A percentile compares a stretch with the other conserved stretches of the same genome.
Evolutionary conservation across 257 asterid genomes (phyloP).

Genomic region (Solanum dulcamara): DNA sequence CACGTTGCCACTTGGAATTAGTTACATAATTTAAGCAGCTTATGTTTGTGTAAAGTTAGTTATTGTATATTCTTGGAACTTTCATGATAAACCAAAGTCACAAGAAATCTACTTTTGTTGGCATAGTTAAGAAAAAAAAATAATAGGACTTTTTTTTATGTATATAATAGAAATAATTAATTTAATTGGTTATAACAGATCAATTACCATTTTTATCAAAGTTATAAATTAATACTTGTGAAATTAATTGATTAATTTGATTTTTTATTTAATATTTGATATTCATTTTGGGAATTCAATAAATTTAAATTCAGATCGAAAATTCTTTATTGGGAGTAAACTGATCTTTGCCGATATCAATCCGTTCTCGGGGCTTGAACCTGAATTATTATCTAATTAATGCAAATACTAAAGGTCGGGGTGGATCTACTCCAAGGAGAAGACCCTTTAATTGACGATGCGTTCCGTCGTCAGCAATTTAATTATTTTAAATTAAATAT

Average conservation of each 20-base stretch:
- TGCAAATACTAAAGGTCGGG: neutral
- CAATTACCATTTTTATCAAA: neutral
- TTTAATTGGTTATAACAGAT: neutral
- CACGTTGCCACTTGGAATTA: constrained; percentile 25
- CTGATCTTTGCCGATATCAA: too few relatives aligned
- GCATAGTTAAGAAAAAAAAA: neutral
- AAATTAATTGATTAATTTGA: too few relatives aligned
- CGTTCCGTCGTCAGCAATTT: too few relatives aligned
- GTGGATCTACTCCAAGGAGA: fast-evolving
- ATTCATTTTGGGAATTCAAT: neutral
- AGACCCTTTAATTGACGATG: too few relatives aligned
- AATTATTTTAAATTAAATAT: too few relatives aligned
- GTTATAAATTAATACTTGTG: neutral
- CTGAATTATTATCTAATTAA: too few relatives aligned
- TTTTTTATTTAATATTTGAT: too few relatives aligned
- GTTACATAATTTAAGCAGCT: constrained; percentile 23
- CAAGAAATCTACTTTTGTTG: constrained; percentile 34
- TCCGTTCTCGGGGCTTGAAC: too few relatives aligned
- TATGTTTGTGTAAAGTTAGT: constrained; percentile 43
- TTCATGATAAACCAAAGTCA: constrained; percentile 30
- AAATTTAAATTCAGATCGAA: too few relatives aligned
- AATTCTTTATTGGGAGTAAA: neutral
- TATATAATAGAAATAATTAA: neutral
- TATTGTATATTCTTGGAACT: constrained; percentile 28
- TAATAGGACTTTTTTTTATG: neutral